Evolutionary conservation across 2,329 filamentous ascomycete genomes (phyloP).

Genomic region (Cladobotryum protrusum): DNA sequence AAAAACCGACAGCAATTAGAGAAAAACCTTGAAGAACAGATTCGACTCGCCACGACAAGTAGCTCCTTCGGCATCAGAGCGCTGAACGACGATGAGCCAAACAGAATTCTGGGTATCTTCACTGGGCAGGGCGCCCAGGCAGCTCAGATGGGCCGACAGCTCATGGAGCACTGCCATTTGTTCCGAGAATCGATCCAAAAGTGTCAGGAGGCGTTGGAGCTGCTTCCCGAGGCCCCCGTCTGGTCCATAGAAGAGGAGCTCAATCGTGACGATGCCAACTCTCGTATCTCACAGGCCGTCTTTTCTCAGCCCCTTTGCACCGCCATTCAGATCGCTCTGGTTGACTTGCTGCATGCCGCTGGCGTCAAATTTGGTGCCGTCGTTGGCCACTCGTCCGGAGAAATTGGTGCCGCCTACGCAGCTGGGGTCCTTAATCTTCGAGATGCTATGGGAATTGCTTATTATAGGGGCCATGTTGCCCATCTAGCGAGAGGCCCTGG

Average conservation of each 20-base stretch:
- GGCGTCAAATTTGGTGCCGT: constrained; percentile 29
- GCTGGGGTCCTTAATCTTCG: constrained; percentile 32
- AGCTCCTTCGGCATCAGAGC: neutral
- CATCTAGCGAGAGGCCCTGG: neutral
- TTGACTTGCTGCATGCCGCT: constrained; percentile 21
- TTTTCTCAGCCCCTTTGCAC: constrained; percentile 26
- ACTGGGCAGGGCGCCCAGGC: constrained; percentile 6
- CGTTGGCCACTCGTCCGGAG: constrained; percentile 43
- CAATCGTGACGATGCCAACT: neutral
- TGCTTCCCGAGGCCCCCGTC: neutral
- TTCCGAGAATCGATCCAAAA: neutral
- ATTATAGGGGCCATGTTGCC: constrained; percentile 1
- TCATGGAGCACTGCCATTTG: neutral
- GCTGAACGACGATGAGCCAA: neutral
- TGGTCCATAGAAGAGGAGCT: constrained; percentile 6
- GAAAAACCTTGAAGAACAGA: too few relatives aligned
- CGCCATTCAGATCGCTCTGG: constrained; percentile 22
- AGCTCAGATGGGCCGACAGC: neutral
- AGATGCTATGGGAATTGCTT: constrained; percentile 15
- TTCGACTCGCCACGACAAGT: too few relatives aligned
- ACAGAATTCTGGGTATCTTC: constrained; percentile 3
- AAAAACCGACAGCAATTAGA: too few relatives aligned
- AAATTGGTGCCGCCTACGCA: constrained; percentile 46
- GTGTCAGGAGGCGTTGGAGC: neutral
- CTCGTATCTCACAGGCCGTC: constrained; percentile 15